These are phyloP conservation scores for Hibiscus syriacus DNA, from an alignment of 345 rosid genomes.

Conservation along the genomic window DNA sequence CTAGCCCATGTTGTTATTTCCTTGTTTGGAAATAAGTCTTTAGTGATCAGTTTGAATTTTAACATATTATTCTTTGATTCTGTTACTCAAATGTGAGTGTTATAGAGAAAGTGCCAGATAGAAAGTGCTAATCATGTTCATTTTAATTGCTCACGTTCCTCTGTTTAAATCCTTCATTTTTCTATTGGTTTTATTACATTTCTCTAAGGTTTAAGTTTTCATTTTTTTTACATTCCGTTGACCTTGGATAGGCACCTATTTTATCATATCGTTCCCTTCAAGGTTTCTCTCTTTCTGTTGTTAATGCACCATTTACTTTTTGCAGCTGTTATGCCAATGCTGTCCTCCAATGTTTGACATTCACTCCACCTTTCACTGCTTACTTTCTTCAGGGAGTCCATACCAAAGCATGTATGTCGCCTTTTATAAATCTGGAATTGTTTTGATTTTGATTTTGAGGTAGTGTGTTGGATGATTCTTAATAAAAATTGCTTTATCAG, in stretches of 20 bases:
- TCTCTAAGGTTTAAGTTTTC: neutral
- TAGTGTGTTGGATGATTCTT: conserved; percentile 9
- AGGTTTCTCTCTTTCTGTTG: neutral
- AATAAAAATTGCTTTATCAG: conserved; percentile 28
- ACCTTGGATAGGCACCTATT: neutral
- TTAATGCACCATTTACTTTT: conserved; percentile 17
- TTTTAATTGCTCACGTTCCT: neutral
- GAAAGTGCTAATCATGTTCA: neutral
- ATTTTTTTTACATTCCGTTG: neutral
- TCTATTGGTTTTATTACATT: neutral
- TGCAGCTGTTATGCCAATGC: conserved; percentile 97
- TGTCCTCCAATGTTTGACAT: conserved; percentile 83
- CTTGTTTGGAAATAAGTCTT: neutral
- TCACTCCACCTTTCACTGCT: conserved; percentile 87
- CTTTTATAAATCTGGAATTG: conserved; percentile 6
- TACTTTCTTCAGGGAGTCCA: conserved; percentile 82
- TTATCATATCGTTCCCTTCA: neutral
- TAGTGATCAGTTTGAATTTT: neutral
- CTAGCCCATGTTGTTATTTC: neutral
- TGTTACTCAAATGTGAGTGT: neutral
- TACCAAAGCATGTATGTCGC: conserved; percentile 64
- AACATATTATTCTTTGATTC: neutral
- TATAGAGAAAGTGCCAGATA: neutral
- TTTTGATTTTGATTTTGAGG: conserved; percentile 7
- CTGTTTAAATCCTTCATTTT: neutral